Evolutionary conservation across 306 rosid species (phyloP).

Genomic region (Pachyrhizus erosus): DNA sequence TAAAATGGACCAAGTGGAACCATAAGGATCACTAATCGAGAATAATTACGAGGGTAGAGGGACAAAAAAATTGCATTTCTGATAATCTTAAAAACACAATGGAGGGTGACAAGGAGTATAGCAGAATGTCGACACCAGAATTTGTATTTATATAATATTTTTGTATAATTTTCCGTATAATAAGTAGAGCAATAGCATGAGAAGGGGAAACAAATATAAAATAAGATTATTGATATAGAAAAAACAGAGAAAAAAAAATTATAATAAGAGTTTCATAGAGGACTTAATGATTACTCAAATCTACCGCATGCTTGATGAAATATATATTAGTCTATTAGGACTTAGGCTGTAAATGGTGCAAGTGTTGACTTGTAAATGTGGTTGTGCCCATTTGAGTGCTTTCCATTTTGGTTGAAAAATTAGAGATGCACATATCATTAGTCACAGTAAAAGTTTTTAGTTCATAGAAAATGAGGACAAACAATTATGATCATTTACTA

Average conservation of each 20-base stretch:
- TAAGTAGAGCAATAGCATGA: not conserved
- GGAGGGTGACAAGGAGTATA: constrained; percentile 5
- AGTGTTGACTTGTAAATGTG: constrained; percentile 23
- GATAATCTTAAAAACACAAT: not conserved
- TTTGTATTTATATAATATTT: not conserved
- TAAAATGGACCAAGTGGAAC: not conserved
- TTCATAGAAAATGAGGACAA: not conserved
- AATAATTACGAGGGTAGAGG: not conserved
- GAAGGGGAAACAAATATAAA: not conserved
- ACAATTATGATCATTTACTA: not conserved
- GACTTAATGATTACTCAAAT: constrained; percentile 9
- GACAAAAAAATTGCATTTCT: not conserved
- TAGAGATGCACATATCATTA: not conserved
- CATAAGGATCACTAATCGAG: not conserved
- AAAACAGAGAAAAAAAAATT: not conserved
- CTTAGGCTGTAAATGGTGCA: constrained; percentile 3
- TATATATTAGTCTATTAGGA: not conserved
- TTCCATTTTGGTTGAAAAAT: not conserved
- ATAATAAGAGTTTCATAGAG: not conserved
- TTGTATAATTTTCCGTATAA: not conserved
- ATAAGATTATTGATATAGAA: not conserved
- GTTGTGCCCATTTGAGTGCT: constrained; percentile 3
- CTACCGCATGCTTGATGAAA: constrained; percentile 8
- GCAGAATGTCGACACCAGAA: not conserved
- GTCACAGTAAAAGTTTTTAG: not conserved